Conservation (phyloP, 1,139 yeast species). For the Saccharomyces uvarum region DNA sequence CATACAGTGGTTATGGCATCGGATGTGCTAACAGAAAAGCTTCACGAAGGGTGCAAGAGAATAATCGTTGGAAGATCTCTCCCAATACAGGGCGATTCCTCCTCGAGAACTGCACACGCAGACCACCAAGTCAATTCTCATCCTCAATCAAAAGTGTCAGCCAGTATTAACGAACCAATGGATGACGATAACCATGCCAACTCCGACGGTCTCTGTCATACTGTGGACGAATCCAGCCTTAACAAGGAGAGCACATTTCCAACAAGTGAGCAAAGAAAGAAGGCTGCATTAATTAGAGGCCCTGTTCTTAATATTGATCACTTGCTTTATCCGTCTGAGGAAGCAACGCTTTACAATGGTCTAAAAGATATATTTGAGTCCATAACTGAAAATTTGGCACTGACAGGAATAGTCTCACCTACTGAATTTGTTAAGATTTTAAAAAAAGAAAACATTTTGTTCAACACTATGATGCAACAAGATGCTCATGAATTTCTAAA, state of each 20-base stretch:
- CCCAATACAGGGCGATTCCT: background rate
- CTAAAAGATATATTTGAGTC: constrained; percentile 80
- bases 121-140: background rate
- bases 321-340: constrained; percentile 12
- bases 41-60: constrained; percentile 23
- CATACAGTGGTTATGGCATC: constrained; percentile 23
- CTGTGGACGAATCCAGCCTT: constrained; percentile 3
- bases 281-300: constrained; percentile 72
- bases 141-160: background rate
- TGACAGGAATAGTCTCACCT: constrained; percentile 83
- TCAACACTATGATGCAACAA: constrained; percentile 90
- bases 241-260: background rate
- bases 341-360: constrained; percentile 56
- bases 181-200: background rate
- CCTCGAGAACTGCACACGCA: background rate
- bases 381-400: constrained; percentile 62
- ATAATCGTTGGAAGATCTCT: constrained; percentile 25
- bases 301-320: constrained; percentile 79
- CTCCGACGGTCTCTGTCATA: background rate
- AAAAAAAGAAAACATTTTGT: constrained; percentile 74
- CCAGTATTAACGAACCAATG: background rate
- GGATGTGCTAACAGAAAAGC: constrained; percentile 23
- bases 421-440: constrained; percentile 61
- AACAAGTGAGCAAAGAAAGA: constrained; percentile 65
- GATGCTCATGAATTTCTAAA: constrained; percentile 96